Percentiles rank a stretch among this genome's conserved stretches.
Evolutionary conservation across 2,329 filamentous ascomycete genomes (phyloP).

Genomic region (Aspergillus aculeatus): DNA sequence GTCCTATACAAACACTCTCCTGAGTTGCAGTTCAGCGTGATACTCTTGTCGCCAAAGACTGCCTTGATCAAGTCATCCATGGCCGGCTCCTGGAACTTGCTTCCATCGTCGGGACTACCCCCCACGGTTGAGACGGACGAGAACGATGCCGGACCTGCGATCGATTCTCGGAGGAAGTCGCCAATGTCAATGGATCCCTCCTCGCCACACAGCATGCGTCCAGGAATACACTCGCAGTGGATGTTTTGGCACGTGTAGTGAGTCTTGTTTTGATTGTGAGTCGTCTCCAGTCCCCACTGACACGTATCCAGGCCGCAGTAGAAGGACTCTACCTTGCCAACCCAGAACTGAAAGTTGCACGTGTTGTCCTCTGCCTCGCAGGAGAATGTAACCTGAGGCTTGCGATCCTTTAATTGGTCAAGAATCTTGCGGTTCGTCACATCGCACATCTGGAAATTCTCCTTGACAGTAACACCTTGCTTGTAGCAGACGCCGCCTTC

Average conservation of each 20-base stretch:
- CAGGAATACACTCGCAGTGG: conserved; percentile 81
- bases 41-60: conserved; percentile 90
- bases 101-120: conserved; percentile 64
- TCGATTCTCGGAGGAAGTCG: conserved; percentile 79
- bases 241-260: conserved; percentile 82
- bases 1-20: conserved; percentile 94
- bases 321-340: conserved; percentile 90
- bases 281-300: conserved; percentile 67
- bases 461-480: conserved; percentile 82
- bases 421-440: conserved; percentile 95
- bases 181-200: conserved; percentile 87
- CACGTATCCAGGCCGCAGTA: conserved; percentile 89
- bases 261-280: conserved; percentile 73
- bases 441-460: conserved; percentile 97
- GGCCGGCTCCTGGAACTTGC: conserved; percentile 82
- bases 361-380: conserved; percentile 72
- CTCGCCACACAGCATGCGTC: conserved; percentile 90
- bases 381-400: conserved; percentile 91
- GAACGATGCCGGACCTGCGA: conserved; percentile 85
- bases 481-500: conserved; percentile 88
- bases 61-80: conserved; percentile 88
- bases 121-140: conserved; percentile 61
- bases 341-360: conserved; percentile 99
- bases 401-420: conserved; percentile 76
- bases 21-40: conserved; percentile 74